These are phyloP conservation scores for Gossypium davidsonii DNA, from an alignment of 441 rosid genomes.

Conservation along the genomic window DNA sequence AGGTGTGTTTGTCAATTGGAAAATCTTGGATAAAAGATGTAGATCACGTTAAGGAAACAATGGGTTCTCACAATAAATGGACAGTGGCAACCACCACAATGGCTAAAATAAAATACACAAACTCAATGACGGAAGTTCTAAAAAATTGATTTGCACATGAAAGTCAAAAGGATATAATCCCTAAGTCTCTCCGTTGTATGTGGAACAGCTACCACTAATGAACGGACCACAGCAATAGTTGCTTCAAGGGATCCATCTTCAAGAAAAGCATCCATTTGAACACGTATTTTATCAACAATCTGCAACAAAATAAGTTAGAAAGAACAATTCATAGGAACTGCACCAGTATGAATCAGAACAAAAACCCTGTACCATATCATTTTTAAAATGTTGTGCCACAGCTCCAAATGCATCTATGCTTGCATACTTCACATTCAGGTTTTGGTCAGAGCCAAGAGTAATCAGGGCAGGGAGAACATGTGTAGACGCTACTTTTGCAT, in stretches of 20 bases:
- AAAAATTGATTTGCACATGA: not conserved
- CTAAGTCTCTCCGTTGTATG: conserved; percentile 86
- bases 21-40: conserved; percentile 88
- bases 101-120: not conserved
- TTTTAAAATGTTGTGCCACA: conserved; percentile 92
- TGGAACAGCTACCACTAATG: conserved; percentile 79
- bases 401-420: conserved; percentile 98
- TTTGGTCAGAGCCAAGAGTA: conserved; percentile 95
- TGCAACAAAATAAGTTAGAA: conserved; percentile 27
- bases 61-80: conserved; percentile 9
- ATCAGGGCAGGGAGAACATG: conserved; percentile 88
- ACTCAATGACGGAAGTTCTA: not conserved
- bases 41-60: conserved; percentile 36
- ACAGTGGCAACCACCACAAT: not conserved
- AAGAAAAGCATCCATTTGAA: conserved; percentile 99
- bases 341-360: conserved; percentile 8
- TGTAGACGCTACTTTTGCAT: conserved; percentile 71
- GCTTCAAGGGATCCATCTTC: conserved; percentile 99
- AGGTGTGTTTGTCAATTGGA: conserved; percentile 64
- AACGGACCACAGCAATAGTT: conserved; percentile 81
- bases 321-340: conserved; percentile 9
- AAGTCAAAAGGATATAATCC: conserved; percentile 71
- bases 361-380: conserved; percentile 55
- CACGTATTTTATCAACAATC: conserved; percentile 96
- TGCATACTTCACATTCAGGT: conserved; percentile 85